Conservation (phyloP, 1,284 basidiomycete genomes). For the Sanghuangporus weigelae region DNA sequence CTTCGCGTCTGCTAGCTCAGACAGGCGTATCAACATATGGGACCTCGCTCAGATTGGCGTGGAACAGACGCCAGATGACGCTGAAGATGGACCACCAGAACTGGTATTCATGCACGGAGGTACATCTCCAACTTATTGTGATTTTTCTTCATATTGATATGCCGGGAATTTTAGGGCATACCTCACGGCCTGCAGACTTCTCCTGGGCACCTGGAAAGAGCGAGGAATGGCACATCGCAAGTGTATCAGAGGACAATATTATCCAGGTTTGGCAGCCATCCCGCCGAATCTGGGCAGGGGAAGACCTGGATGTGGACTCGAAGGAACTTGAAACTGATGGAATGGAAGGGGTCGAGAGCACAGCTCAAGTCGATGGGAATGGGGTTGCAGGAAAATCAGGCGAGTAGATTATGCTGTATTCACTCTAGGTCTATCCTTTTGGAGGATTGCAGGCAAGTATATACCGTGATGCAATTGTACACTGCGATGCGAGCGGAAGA, state of each 20-base stretch:
- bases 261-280: slow-evolving; percentile 88
- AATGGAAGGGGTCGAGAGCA: slow-evolving; percentile 68
- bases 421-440: neutral
- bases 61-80: slow-evolving; percentile 96
- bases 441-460: neutral
- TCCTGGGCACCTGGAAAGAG: slow-evolving; percentile 75
- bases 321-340: slow-evolving; percentile 70
- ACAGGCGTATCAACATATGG: slow-evolving; percentile 94
- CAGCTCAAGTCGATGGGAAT: slow-evolving; percentile 19
- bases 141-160: neutral
- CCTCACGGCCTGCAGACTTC: slow-evolving; percentile 76
- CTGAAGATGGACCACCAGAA: slow-evolving; percentile 96
- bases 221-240: slow-evolving; percentile 75
- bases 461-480: neutral
- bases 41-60: slow-evolving; percentile 90
- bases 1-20: slow-evolving; percentile 90
- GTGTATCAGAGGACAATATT: slow-evolving; percentile 82
- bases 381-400: neutral
- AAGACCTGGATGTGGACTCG: slow-evolving; percentile 72
- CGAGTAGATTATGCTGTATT: neutral
- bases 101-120: slow-evolving; percentile 91
- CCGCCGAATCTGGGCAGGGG: slow-evolving; percentile 81
- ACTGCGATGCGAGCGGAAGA: neutral
- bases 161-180: slow-evolving; percentile 52
- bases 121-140: slow-evolving; percentile 26